Percentiles rank a stretch among this genome's conserved stretches.
Evolutionary conservation across 2,329 filamentous ascomycete species (phyloP).

Genomic region (Cytospora chrysosperma): DNA sequence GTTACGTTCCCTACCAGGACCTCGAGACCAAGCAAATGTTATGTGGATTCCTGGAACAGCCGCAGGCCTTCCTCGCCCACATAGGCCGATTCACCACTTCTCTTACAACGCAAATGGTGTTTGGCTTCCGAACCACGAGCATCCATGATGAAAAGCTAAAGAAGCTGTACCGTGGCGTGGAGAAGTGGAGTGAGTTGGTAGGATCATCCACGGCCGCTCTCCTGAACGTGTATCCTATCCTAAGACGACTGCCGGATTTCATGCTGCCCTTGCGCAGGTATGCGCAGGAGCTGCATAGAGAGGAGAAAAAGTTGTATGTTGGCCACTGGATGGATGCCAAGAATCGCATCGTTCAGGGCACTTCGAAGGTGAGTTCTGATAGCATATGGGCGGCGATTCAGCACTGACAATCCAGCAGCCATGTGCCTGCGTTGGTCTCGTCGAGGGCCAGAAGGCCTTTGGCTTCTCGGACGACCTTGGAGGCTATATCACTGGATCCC

Average conservation of each 20-base stretch:
- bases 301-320: constrained; percentile 43
- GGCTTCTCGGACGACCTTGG: constrained; percentile 34
- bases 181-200: constrained; percentile 30
- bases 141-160: constrained; percentile 42
- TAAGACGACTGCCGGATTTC: constrained; percentile 45
- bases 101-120: constrained; percentile 49
- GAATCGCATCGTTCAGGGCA: constrained; percentile 32
- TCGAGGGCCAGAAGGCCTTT: constrained; percentile 26
- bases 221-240: constrained; percentile 45
- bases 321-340: constrained; percentile 43
- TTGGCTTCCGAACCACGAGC: constrained; percentile 42
- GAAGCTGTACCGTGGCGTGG: constrained; percentile 19
- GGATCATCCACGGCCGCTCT: constrained; percentile 42
- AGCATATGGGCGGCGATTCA: not conserved
- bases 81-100: constrained; percentile 49
- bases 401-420: constrained; percentile 26
- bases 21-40: constrained; percentile 57
- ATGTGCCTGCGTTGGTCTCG: constrained; percentile 31
- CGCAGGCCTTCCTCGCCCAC: constrained; percentile 42
- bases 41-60: constrained; percentile 44
- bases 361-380: constrained; percentile 24
- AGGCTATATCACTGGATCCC: constrained; percentile 36
- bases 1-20: constrained; percentile 55
- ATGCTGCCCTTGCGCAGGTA: constrained; percentile 38
- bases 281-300: constrained; percentile 42